phyloP scores from a whole-genome alignment of 345 rosid species.

The Rhizophora mangle region DNA sequence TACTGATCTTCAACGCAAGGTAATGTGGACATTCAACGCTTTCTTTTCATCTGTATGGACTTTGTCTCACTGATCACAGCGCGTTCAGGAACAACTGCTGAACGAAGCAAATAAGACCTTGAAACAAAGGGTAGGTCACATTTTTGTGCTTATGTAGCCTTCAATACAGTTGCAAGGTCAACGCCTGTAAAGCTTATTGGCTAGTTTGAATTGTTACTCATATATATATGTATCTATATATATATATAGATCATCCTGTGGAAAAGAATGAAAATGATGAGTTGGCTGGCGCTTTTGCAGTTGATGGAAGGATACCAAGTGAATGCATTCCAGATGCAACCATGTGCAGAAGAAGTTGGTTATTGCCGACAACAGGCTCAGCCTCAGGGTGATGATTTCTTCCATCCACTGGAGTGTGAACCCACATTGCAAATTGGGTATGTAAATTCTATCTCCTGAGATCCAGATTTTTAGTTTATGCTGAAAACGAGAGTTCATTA shows the following conservation, averaged over 20 bases:
- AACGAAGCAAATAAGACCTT: constrained; percentile 71
- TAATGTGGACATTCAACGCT: constrained; percentile 17
- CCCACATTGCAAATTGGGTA: constrained; percentile 95
- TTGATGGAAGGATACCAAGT: constrained; percentile 87
- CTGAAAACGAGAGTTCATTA: too few relatives aligned
- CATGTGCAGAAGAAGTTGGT: constrained; percentile 58
- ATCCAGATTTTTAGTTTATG: neutral
- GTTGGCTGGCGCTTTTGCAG: constrained; percentile 35
- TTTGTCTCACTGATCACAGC: neutral
- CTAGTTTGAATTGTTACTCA: neutral
- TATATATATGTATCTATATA: neutral
- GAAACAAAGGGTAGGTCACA: constrained; percentile 73
- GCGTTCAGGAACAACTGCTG: constrained; percentile 63
- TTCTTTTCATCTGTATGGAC: neutral
- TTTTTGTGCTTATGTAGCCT: too few relatives aligned
- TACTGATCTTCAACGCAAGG: constrained; percentile 89
- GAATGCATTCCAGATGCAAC: constrained; percentile 56
- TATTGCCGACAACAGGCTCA: constrained; percentile 53
- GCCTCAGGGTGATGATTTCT: constrained; percentile 56
- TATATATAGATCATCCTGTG: neutral
- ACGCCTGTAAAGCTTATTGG: too few relatives aligned
- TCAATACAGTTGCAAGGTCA: too few relatives aligned
- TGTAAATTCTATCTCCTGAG: neutral
- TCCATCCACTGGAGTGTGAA: constrained; percentile 79
- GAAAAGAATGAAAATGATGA: neutral